Evolutionary conservation across 208 protist species (phyloP).

Genomic region (Crithidia brevicula): DNA sequence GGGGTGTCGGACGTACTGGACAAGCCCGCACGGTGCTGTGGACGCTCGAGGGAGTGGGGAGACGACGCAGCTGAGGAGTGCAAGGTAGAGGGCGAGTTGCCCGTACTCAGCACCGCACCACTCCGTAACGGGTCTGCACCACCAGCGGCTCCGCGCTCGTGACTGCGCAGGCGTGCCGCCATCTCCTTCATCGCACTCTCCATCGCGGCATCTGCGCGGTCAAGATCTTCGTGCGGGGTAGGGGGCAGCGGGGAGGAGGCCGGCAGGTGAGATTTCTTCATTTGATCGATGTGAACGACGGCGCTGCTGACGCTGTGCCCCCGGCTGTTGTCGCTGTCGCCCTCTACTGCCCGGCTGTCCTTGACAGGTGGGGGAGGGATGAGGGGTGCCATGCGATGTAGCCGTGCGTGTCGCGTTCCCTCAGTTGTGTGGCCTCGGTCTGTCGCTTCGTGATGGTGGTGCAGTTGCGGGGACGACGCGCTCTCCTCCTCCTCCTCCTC

Average conservation of each 20-base stretch:
- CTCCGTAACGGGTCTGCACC: not conserved
- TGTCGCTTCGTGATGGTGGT: not conserved
- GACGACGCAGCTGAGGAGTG: not conserved
- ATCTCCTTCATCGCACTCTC: constrained; percentile 25
- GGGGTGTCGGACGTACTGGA: not conserved
- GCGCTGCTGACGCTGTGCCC: not conserved
- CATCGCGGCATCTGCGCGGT: constrained; percentile 4
- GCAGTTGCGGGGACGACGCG: constrained; percentile 8
- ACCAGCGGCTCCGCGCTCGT: not conserved
- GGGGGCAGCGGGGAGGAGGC: constrained; percentile 3
- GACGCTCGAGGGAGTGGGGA: not conserved
- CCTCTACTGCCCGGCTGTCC: not conserved
- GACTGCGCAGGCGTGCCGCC: constrained; percentile 18
- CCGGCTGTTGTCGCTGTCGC: not conserved
- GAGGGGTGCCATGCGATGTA: constrained; percentile 5
- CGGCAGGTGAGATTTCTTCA: not conserved
- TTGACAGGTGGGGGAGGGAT: not conserved
- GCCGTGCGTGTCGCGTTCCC: not conserved
- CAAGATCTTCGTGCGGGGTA: constrained; percentile 4
- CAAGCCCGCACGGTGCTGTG: not conserved
- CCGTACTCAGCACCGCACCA: constrained; percentile 7
- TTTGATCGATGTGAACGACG: not conserved
- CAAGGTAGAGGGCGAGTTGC: not conserved
- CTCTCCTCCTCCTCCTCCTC: not conserved
- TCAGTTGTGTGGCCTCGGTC: too few relatives aligned